Evolutionary conservation across 139 green algal species (phyloP).

Genomic region (Tetraselmis striata): DNA sequence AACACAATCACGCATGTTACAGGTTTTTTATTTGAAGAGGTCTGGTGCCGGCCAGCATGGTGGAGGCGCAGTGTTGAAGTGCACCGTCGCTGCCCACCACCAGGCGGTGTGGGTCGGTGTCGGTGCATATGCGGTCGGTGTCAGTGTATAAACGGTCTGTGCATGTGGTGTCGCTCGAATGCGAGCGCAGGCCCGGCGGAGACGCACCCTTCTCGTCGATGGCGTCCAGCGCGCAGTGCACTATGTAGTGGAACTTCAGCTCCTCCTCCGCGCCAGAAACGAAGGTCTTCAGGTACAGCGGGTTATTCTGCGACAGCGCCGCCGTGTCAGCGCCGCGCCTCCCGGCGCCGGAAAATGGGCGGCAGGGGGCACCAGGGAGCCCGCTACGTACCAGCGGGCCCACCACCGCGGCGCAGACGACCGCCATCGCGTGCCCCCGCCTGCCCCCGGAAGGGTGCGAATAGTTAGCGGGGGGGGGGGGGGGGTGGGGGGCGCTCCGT

Average conservation of each 20-base stretch:
- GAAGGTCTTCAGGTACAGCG: constrained; percentile 66
- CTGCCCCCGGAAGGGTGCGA: too few relatives aligned
- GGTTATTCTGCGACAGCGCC: constrained; percentile 58
- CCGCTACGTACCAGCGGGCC: neutral
- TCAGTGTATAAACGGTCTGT: neutral
- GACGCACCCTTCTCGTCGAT: constrained; percentile 72
- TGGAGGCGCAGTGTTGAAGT: neutral
- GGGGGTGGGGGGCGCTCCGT: too few relatives aligned
- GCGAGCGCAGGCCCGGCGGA: constrained; percentile 1
- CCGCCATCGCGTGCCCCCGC: too few relatives aligned
- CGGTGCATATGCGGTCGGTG: neutral
- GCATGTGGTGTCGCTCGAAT: neutral
- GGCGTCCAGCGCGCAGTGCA: constrained; percentile 77
- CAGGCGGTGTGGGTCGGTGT: too few relatives aligned
- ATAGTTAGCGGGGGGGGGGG: too few relatives aligned
- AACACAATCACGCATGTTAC: neutral
- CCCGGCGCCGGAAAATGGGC: neutral
- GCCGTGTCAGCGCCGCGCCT: neutral
- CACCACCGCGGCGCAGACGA: neutral
- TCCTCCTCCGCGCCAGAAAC: constrained; percentile 16
- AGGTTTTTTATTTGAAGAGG: neutral
- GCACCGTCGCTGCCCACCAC: neutral
- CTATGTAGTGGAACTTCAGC: constrained; percentile 78
- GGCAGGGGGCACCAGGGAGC: neutral
- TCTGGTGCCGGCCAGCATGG: neutral